Evolutionary conservation across 495 filamentous ascomycete genomes (phyloP), one percentile per base, ranked within the genome.

Genomic region (Xylaria castorea): DNA sequence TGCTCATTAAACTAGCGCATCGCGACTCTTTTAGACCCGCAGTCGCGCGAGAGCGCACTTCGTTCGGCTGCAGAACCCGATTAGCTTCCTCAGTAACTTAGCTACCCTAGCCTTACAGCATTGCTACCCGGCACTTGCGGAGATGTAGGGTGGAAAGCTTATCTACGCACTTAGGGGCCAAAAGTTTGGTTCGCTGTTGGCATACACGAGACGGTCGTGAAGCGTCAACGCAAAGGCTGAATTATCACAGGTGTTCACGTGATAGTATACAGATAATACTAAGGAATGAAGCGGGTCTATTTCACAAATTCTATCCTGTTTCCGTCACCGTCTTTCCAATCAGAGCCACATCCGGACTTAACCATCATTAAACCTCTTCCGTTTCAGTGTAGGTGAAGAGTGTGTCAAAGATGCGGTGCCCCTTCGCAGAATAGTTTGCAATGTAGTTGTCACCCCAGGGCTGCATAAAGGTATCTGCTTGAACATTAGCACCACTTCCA

Each of bases 371-470:
- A 0, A 18, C 11, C 3, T 51, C n/a, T 25, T 11, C 9, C 9
- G 46, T n/a, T 18, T n/a, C 5, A 2, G 2, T 0, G 16, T 46
- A 42, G 38, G 38, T 3, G 32, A 22, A 42, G 18, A 65, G 42
- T 0, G 42, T 25, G 46, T 80, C 78, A 70, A 78, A 66, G 36
- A 76, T 57, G 48, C 78, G 75, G 75, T 72, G 58, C 32, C 78
- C 78, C 68, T 75, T 73, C 51, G 79, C 50, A 9, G 75, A 72
- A 70, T 81, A 81, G 65, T 69, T 60, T 16, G 74, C 63, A n/a
- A 81, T 76, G 42, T 71, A 76, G 42, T 73, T 53, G 5, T 78
- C 75, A 60, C 77, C 79, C 66, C 68, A 81, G 30, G 75, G 51
- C 25, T 78, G 73, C 70, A 77, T 73, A 70, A 74, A 78, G 5